Conservation (phyloP, 768 basidiomycete species). For the Scleroderma citrinum region DNA sequence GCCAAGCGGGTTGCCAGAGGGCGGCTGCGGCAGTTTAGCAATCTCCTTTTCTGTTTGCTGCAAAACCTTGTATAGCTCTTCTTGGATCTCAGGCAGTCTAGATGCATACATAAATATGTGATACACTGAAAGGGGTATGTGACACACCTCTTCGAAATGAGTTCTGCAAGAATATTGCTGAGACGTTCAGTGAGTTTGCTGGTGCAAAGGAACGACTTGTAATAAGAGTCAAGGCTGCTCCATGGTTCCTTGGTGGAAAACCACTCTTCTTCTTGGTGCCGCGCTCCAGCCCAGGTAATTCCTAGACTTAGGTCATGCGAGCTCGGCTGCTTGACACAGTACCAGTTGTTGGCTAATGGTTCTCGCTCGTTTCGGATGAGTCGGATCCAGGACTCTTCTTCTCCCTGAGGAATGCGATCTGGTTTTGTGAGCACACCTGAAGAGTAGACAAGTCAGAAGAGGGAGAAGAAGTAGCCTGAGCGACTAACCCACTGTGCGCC, state of each 20-base stretch:
- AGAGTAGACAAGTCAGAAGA: slow-evolving; percentile 16
- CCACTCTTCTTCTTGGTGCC: slow-evolving; percentile 48
- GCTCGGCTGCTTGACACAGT: slow-evolving; percentile 38
- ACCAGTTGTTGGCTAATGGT: slow-evolving; percentile 26
- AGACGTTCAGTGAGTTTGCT: slow-evolving; percentile 49
- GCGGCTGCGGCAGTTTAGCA: slow-evolving; percentile 39
- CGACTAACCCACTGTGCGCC: slow-evolving; percentile 60
- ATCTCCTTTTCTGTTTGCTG: slow-evolving; percentile 31
- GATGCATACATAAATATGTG: slow-evolving; percentile 1
- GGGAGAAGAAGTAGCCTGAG: slow-evolving; percentile 50
- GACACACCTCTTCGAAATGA: slow-evolving; percentile 54
- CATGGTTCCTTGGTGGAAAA: slow-evolving; percentile 51
- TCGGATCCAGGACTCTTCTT: slow-evolving; percentile 41
- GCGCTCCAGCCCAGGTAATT: slow-evolving; percentile 52
- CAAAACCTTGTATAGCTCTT: slow-evolving; percentile 48
- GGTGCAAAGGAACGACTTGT: slow-evolving; percentile 52
- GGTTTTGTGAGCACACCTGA: slow-evolving; percentile 72
- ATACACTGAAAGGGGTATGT: not conserved
- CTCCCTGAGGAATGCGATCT: slow-evolving; percentile 42
- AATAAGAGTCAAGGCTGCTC: slow-evolving; percentile 44
- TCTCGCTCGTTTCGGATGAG: slow-evolving; percentile 50
- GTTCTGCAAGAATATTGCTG: slow-evolving; percentile 54
- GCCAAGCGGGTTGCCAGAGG: slow-evolving; percentile 48
- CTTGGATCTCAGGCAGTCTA: slow-evolving; percentile 59
- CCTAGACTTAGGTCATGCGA: slow-evolving; percentile 17